Evolutionary conservation across 352 stramenopile genomes (phyloP), one percentile per base, ranked within the genome.

Genomic region (Globisporangium rhizosaccharum): DNA sequence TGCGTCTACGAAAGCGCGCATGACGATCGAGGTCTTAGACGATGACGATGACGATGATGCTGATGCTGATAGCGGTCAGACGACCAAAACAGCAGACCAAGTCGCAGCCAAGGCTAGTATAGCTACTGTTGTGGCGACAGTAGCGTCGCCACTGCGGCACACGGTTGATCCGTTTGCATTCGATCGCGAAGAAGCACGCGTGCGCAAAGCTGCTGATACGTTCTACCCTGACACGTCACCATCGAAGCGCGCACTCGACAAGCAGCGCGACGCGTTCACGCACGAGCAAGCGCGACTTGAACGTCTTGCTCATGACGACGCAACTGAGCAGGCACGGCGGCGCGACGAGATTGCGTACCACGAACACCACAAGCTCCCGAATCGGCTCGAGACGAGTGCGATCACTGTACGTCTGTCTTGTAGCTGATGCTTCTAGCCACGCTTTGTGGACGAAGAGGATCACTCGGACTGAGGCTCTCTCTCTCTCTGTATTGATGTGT

Each of bases 11-110:
- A 77, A 87, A 71, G 56, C 62, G 20, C 65, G 76, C 25, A 61
- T 86, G 51, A 91, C 82, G 0, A 89, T 91, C 46, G 79, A 91
- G 62, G 79, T 91, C 12, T 47, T 89, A 30, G 76, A 90, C 41
- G 68, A 80, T 26, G 71, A 73, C 10, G 70, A 74, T 23, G 66
- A 73, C 14, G 57, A 73, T 0, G 66, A 81, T 2, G 62, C 73
- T 1, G 60, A 61, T 11, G 44, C 7, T 6, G n/a, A 6, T 6
- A 47, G 41, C 20, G 15, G n/a, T 30, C 41, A 54, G 9, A 12
- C 18, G 25, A n/a, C 42, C 20, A 52, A 36, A 30, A 36, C 15
- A 70, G 7, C 37, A 46, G 33, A 57, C 18, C 5, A 20, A 59
- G 11, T 26, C 53, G 12, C 10, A 39, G 33, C 33, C 33, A 39